phyloP scores from a whole-genome alignment of 2,329 filamentous ascomycete species.

The Blastomyces silverae region DNA sequence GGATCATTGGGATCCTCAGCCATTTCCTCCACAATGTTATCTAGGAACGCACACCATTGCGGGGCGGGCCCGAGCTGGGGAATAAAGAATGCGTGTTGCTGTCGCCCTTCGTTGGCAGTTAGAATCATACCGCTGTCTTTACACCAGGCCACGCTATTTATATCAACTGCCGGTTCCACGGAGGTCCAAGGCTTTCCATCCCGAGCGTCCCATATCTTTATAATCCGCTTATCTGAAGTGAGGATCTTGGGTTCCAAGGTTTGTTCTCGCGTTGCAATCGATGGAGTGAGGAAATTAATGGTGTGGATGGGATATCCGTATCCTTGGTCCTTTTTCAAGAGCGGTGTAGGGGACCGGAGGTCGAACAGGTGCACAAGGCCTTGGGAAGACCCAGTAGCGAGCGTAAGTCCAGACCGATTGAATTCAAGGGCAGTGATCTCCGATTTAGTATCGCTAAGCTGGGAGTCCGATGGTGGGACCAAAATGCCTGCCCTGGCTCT shows the following conservation, averaged over 20 bases:
- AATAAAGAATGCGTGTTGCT: constrained; percentile 92
- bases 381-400: constrained; percentile 80
- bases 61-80: constrained; percentile 89
- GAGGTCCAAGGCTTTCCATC: constrained; percentile 89
- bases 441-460: constrained; percentile 38
- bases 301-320: constrained; percentile 91
- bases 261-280: constrained; percentile 66
- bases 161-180: constrained; percentile 87
- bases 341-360: constrained; percentile 74
- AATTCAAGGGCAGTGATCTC: constrained; percentile 87
- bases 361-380: constrained; percentile 90
- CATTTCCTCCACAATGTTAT: constrained; percentile 98
- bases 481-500: constrained; percentile 74
- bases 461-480: constrained; percentile 46
- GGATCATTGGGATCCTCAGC: constrained; percentile 69
- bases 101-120: constrained; percentile 91
- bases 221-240: constrained; percentile 87
- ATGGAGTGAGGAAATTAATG: constrained; percentile 59
- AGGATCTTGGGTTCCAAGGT: constrained; percentile 65
- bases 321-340: constrained; percentile 90
- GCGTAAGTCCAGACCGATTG: constrained; percentile 70
- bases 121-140: constrained; percentile 90
- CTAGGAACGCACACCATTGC: constrained; percentile 92
- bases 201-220: constrained; percentile 88
- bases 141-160: constrained; percentile 91